Evolutionary conservation across 1,139 yeast genomes (phyloP).

Genomic region (Candida neerlandica): DNA sequence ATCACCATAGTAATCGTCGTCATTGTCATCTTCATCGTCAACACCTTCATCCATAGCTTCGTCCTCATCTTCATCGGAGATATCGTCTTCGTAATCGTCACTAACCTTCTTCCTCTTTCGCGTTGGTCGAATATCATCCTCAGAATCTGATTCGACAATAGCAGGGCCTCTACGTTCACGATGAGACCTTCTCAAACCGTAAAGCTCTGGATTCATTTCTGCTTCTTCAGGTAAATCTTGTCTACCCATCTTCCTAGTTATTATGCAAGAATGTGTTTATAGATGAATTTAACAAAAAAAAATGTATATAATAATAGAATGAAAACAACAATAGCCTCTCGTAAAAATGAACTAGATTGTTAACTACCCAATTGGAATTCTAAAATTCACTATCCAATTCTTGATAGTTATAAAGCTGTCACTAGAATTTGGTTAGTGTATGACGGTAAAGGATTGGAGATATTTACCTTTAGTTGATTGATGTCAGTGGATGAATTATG

Average conservation of each 20-base stretch:
- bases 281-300: neutral
- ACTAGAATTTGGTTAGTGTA: neutral
- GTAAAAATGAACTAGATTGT: neutral
- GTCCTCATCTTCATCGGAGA: slow-evolving; percentile 28
- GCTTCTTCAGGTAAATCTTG: slow-evolving; percentile 41
- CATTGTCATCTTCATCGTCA: slow-evolving; percentile 33
- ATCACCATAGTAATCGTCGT: slow-evolving; percentile 34
- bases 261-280: neutral
- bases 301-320: neutral
- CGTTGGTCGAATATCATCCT: slow-evolving; percentile 20
- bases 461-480: neutral
- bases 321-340: neutral
- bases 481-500: neutral
- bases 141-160: slow-evolving; percentile 45
- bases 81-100: slow-evolving; percentile 30
- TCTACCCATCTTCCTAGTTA: slow-evolving; percentile 13
- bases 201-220: slow-evolving; percentile 76
- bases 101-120: slow-evolving; percentile 21
- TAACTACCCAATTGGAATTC: neutral
- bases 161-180: slow-evolving; percentile 57
- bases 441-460: neutral
- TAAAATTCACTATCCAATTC: neutral
- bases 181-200: slow-evolving; percentile 87
- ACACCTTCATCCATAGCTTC: slow-evolving; percentile 32
- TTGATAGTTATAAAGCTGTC: neutral